A percentile compares a stretch with the other conserved stretches of the same genome.
phyloP scores from a whole-genome alignment of 2,329 filamentous ascomycete species.

The Aspergillus sp. region DNA sequence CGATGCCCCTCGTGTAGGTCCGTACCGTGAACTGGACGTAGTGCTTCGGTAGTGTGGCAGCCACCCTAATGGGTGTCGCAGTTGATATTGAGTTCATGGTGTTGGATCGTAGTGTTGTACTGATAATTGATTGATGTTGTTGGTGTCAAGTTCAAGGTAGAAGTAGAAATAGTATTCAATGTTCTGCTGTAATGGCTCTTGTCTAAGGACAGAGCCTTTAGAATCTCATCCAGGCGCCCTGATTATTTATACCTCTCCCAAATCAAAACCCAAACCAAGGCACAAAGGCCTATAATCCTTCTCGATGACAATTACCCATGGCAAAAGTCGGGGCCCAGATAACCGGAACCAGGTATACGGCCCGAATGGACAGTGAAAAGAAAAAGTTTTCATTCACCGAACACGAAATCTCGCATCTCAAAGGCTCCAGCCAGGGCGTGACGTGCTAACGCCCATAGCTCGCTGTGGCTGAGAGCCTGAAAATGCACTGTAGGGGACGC shows the following conservation, averaged over 20 bases:
- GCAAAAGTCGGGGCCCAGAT: constrained; percentile 26
- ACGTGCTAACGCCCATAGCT: neutral
- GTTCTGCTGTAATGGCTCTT: neutral
- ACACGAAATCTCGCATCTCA: neutral
- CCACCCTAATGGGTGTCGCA: constrained; percentile 34
- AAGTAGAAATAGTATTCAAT: neutral
- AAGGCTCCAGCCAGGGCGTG: neutral
- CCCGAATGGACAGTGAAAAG: neutral
- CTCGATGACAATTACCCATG: constrained; percentile 1
- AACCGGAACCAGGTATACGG: constrained; percentile 10
- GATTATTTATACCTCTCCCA: constrained; percentile 8
- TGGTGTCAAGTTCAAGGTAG: neutral
- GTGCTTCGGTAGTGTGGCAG: constrained; percentile 28
- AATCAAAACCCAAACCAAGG: neutral
- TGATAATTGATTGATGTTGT: neutral
- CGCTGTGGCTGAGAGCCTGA: constrained; percentile 5
- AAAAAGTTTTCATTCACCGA: constrained; percentile 7
- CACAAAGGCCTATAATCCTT: neutral
- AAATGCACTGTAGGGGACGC: constrained; percentile 1
- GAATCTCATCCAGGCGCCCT: neutral
- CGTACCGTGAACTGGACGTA: constrained; percentile 31
- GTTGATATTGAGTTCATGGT: constrained; percentile 36
- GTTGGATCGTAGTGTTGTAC: constrained; percentile 8
- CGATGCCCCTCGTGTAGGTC: constrained; percentile 30
- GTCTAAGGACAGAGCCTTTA: neutral